Evolutionary conservation across 1,284 basidiomycete species (phyloP).

Genomic region (Irpex rosettiformis): DNA sequence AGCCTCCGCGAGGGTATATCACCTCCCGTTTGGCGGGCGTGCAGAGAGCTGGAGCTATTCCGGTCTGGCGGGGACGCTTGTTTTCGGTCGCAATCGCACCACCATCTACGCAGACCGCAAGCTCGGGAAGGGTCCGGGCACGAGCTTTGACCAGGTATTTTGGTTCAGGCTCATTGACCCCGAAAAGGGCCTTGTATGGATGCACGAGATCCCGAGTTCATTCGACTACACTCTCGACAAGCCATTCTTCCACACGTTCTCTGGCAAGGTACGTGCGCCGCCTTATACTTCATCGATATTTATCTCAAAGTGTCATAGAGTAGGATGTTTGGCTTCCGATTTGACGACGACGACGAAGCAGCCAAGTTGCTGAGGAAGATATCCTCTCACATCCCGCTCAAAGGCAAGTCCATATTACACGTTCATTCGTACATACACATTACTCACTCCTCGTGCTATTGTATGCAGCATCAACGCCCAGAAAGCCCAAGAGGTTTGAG

Average conservation of each 20-base stretch:
- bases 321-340: conserved; percentile 76
- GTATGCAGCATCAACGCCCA: background rate
- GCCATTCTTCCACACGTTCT: conserved; percentile 91
- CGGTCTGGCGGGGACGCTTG: conserved; percentile 67
- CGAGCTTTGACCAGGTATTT: conserved; percentile 33
- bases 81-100: conserved; percentile 64
- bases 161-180: conserved; percentile 77
- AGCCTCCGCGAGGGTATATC: conserved; percentile 46
- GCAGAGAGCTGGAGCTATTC: conserved; percentile 66
- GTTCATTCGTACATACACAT: background rate
- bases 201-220: conserved; percentile 78
- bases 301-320: conserved; percentile 41
- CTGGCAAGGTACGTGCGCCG: conserved; percentile 63
- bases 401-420: conserved; percentile 13
- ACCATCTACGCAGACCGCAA: conserved; percentile 25
- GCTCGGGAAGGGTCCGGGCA: conserved; percentile 16
- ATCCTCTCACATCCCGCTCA: conserved; percentile 38
- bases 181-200: conserved; percentile 76
- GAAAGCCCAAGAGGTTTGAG: conserved; percentile 1
- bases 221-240: conserved; percentile 85
- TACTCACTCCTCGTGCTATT: background rate
- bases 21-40: conserved; percentile 45
- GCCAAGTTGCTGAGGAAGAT: conserved; percentile 49
- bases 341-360: conserved; percentile 66
- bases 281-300: background rate